These are phyloP conservation scores for Fusarium globosum DNA, from an alignment of 2,329 filamentous ascomycete genomes.

Conservation along the genomic window DNA sequence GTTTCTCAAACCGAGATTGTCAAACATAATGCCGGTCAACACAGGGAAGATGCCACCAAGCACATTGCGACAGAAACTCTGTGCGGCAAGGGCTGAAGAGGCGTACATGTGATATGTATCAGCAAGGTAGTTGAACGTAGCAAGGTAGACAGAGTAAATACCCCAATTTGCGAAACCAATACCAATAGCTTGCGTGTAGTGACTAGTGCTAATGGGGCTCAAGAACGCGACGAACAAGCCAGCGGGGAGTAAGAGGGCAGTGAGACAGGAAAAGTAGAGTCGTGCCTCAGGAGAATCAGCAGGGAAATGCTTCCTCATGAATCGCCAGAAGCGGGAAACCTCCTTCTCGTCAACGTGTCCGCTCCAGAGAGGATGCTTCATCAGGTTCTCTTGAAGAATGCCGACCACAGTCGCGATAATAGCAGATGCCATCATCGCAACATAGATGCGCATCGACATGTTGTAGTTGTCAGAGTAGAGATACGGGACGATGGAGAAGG, in stretches of 20 bases:
- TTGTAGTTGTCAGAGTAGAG: slow-evolving; percentile 77
- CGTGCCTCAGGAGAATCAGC: slow-evolving; percentile 76
- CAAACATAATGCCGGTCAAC: slow-evolving; percentile 79
- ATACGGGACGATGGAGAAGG: slow-evolving; percentile 82
- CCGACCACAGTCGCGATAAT: slow-evolving; percentile 74
- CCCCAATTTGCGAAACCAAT: slow-evolving; percentile 83
- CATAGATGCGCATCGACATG: slow-evolving; percentile 77
- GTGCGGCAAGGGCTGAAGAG: slow-evolving; percentile 85
- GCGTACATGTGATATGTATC: slow-evolving; percentile 89
- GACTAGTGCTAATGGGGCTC: slow-evolving; percentile 38
- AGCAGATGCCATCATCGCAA: slow-evolving; percentile 75
- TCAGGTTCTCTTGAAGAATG: slow-evolving; percentile 77
- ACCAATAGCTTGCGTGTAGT: slow-evolving; percentile 60
- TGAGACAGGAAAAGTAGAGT: slow-evolving; percentile 85
- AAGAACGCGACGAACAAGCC: slow-evolving; percentile 71
- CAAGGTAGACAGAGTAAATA: slow-evolving; percentile 87
- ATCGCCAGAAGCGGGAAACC: slow-evolving; percentile 55
- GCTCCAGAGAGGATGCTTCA: slow-evolving; percentile 57
- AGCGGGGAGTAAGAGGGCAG: slow-evolving; percentile 78
- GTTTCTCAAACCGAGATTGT: slow-evolving; percentile 73
- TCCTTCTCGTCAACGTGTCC: slow-evolving; percentile 34
- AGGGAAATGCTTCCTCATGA: slow-evolving; percentile 59
- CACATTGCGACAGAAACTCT: slow-evolving; percentile 87
- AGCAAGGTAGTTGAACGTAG: slow-evolving; percentile 92
- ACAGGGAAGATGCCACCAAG: slow-evolving; percentile 85